A percentile compares a stretch with the other conserved stretches of the same genome.
phyloP scores from a whole-genome alignment of 208 protist genomes.

The Crithidia thermophila region DNA sequence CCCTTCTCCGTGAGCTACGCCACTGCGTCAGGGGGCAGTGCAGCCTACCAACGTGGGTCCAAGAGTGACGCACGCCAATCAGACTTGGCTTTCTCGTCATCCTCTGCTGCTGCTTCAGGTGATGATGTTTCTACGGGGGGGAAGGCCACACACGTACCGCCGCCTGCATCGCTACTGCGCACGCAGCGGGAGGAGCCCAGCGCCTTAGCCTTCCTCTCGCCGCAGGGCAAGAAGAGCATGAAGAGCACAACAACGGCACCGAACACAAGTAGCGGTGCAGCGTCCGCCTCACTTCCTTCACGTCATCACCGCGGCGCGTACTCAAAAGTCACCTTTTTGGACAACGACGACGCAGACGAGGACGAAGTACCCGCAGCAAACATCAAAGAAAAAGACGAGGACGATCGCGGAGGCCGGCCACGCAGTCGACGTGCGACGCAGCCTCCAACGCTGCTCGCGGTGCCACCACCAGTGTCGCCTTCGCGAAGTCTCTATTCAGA shows the following conservation, averaged over 20 bases:
- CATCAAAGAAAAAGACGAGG: too few relatives aligned
- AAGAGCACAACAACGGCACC: too few relatives aligned
- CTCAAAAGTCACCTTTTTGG: background rate
- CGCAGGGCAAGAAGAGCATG: slow-evolving; percentile 11
- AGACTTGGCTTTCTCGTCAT: too few relatives aligned
- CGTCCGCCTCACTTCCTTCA: slow-evolving; percentile 4
- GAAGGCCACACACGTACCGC: too few relatives aligned
- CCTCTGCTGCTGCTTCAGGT: too few relatives aligned
- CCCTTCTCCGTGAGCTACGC: slow-evolving; percentile 63
- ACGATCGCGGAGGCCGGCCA: too few relatives aligned
- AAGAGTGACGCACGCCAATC: too few relatives aligned
- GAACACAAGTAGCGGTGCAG: too few relatives aligned
- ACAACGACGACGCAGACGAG: background rate
- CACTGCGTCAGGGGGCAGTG: slow-evolving; percentile 11
- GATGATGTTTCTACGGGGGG: too few relatives aligned
- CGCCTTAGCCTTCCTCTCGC: slow-evolving; percentile 66
- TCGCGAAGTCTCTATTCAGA: slow-evolving; percentile 46
- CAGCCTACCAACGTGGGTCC: too few relatives aligned
- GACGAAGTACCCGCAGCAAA: too few relatives aligned
- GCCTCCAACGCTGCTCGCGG: background rate
- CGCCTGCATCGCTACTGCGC: background rate
- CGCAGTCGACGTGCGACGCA: too few relatives aligned
- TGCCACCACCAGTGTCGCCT: slow-evolving; percentile 13
- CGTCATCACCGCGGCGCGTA: background rate
- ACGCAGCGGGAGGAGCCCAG: slow-evolving; percentile 51